These are phyloP conservation scores for Aureobasidium sp. DNA, from an alignment of 2,329 filamentous ascomycete species.

Conservation along the genomic window DNA sequence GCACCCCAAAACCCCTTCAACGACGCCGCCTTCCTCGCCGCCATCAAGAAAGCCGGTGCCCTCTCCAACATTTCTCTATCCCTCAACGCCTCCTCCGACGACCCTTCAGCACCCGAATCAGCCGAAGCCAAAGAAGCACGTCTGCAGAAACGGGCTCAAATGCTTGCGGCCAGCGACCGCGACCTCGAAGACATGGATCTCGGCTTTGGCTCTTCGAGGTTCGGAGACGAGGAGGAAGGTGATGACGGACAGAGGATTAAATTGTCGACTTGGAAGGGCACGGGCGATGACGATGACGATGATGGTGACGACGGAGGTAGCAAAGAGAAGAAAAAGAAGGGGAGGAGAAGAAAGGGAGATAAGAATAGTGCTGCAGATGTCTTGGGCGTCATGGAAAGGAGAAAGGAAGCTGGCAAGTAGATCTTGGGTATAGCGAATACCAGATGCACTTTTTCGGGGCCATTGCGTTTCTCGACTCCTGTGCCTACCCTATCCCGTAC, in stretches of 20 bases:
- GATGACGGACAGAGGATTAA: slow-evolving; percentile 55
- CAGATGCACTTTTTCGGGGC: not conserved
- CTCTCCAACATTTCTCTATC: slow-evolving; percentile 27
- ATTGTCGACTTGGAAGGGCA: slow-evolving; percentile 53
- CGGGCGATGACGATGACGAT: slow-evolving; percentile 42
- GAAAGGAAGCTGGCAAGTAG: slow-evolving; percentile 30
- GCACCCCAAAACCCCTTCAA: slow-evolving; percentile 33
- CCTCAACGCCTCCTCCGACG: slow-evolving; percentile 33
- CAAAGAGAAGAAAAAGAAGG: slow-evolving; percentile 49
- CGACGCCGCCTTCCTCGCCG: slow-evolving; percentile 73
- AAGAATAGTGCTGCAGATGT: slow-evolving; percentile 73
- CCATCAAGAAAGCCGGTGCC: slow-evolving; percentile 66
- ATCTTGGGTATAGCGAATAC: not conserved
- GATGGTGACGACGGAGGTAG: slow-evolving; percentile 30
- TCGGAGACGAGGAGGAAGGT: slow-evolving; percentile 80
- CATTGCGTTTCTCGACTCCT: not conserved
- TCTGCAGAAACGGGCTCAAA: slow-evolving; percentile 51
- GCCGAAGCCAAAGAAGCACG: slow-evolving; percentile 51
- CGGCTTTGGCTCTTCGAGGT: slow-evolving; percentile 81
- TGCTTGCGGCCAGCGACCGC: slow-evolving; percentile 62
- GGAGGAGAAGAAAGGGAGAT: slow-evolving; percentile 64
- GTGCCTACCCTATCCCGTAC: not conserved
- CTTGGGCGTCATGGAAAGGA: slow-evolving; percentile 63
- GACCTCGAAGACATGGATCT: slow-evolving; percentile 90
- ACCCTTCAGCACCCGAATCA: slow-evolving; percentile 36